Evolutionary conservation across 2,329 filamentous ascomycete species (phyloP).

Genomic region (Fusarium tanahbumbuense): DNA sequence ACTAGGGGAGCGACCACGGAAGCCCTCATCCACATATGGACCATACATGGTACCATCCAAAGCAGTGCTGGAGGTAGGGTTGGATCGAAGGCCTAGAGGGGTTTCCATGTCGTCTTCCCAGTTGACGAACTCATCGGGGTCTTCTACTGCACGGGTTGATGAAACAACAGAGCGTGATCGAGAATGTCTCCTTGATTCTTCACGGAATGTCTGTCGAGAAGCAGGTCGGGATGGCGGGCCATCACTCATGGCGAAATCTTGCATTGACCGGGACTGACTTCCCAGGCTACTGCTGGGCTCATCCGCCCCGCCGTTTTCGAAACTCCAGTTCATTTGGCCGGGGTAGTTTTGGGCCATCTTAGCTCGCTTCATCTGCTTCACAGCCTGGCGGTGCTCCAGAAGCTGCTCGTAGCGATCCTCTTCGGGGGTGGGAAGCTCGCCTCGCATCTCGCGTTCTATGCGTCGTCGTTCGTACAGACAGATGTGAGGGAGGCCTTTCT

Average conservation of each 20-base stretch:
- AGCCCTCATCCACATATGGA: constrained; percentile 70
- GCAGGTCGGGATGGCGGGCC: constrained; percentile 53
- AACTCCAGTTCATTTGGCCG: constrained; percentile 80
- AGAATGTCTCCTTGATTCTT: constrained; percentile 61
- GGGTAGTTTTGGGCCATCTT: constrained; percentile 62
- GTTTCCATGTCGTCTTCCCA: constrained; percentile 67
- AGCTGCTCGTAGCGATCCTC: constrained; percentile 71
- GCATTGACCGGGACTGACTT: constrained; percentile 56
- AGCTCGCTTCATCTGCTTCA: constrained; percentile 69
- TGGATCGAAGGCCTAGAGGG: constrained; percentile 64
- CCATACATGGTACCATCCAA: constrained; percentile 84
- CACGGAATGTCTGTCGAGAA: constrained; percentile 54
- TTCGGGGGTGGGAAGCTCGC: constrained; percentile 68
- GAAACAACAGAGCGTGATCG: constrained; percentile 61
- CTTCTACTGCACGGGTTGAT: constrained; percentile 46
- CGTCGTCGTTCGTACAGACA: constrained; percentile 84
- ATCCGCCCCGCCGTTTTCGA: constrained; percentile 77
- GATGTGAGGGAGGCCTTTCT: constrained; percentile 85
- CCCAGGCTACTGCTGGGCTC: constrained; percentile 59
- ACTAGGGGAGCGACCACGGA: constrained; percentile 79
- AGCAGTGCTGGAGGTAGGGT: constrained; percentile 64
- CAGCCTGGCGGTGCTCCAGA: constrained; percentile 67
- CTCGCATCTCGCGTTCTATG: constrained; percentile 77
- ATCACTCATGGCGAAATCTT: constrained; percentile 54
- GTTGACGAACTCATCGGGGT: constrained; percentile 51